Percentiles rank a stretch among this genome's conserved stretches.
phyloP scores from a whole-genome alignment of 2,329 filamentous ascomycete genomes.

The Xylaria arbuscula region DNA sequence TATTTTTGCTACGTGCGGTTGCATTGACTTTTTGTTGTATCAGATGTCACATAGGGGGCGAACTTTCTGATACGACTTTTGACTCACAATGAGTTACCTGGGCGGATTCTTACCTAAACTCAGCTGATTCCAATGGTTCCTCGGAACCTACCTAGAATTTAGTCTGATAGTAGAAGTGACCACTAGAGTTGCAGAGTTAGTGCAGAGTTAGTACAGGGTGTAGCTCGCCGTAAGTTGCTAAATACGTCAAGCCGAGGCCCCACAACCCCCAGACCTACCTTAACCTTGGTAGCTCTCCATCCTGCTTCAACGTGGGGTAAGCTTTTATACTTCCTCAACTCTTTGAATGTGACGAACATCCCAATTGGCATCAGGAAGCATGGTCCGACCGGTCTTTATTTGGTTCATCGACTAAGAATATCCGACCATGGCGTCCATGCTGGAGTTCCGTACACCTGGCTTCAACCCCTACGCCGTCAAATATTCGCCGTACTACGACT shows the following conservation, averaged over 20 bases:
- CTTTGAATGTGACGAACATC: conserved; percentile 10
- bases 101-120: no score
- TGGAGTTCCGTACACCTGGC: conserved; percentile 92
- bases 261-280: conserved; percentile 26
- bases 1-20: neutral
- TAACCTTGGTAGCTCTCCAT: conserved; percentile 9
- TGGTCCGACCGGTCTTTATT: conserved; percentile 26
- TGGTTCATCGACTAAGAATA: conserved; percentile 12
- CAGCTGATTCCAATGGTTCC: no score
- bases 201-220: no score
- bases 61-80: neutral
- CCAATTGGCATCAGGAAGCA: neutral
- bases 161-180: no score
- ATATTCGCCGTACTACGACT: conserved; percentile 98
- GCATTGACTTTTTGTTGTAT: neutral
- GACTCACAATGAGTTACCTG: no score
- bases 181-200: no score
- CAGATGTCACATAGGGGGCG: conserved; percentile 10
- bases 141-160: no score
- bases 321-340: neutral
- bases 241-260: conserved; percentile 44
- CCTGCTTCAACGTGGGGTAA: conserved; percentile 3
- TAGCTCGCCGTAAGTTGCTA: neutral
- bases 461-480: conserved; percentile 98
- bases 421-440: conserved; percentile 70